phyloP scores from a whole-genome alignment of 768 basidiomycete species.

The Mycena crocata region DNA sequence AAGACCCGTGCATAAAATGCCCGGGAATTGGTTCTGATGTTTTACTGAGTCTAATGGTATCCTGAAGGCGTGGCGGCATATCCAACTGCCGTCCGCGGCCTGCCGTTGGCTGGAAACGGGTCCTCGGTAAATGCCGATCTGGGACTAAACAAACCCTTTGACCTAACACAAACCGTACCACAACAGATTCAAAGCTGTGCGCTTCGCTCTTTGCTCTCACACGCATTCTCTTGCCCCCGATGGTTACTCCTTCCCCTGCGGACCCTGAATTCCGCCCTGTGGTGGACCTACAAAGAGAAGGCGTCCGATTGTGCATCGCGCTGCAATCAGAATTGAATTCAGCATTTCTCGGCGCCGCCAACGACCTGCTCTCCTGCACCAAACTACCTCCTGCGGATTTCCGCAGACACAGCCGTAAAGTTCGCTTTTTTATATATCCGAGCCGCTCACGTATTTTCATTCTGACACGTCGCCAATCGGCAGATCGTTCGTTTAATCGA shows the following conservation, averaged over 20 bases:
- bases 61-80: too few species aligned
- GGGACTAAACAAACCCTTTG: slow-evolving; percentile 12
- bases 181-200: slow-evolving; percentile 27
- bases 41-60: too few species aligned
- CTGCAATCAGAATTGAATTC: slow-evolving; percentile 22
- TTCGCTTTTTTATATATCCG: slow-evolving; percentile 14
- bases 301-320: slow-evolving; percentile 30
- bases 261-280: neutral
- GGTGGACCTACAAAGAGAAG: slow-evolving; percentile 14
- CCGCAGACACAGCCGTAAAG: slow-evolving; percentile 29
- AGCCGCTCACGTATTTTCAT: neutral
- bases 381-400: slow-evolving; percentile 18
- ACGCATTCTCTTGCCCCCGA: slow-evolving; percentile 14
- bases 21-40: too few species aligned
- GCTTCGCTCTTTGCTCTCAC: slow-evolving; percentile 18
- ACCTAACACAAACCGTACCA: slow-evolving; percentile 19
- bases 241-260: slow-evolving; percentile 7
- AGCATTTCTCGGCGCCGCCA: slow-evolving; percentile 19
- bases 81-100: slow-evolving; percentile 41
- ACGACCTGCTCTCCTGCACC: slow-evolving; percentile 23
- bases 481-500: slow-evolving; percentile 34
- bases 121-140: slow-evolving; percentile 16
- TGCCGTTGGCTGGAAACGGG: slow-evolving; percentile 29
- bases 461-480: slow-evolving; percentile 12
- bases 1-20: too few species aligned